Base-by-base conservation (phyloP, 176 grass and related monocot species). In the Musa beccarii region DNA sequence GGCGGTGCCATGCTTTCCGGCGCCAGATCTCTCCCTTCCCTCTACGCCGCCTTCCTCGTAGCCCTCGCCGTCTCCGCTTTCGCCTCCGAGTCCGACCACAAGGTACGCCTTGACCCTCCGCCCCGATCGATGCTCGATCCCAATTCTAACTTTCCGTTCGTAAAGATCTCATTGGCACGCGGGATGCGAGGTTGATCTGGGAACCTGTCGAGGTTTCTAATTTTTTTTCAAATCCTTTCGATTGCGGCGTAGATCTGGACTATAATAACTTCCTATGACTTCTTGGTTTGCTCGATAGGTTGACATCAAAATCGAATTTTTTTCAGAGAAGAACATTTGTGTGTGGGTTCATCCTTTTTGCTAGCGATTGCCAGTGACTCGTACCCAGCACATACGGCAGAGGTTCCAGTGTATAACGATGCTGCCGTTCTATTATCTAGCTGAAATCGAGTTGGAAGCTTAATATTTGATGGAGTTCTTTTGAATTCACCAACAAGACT, bases 51-150 rank as follows among this genome's bases (percentile, higher is more conserved):
- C 68, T 21, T 80, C 64, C 52, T 83, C 59, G 23, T 76, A 77
- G 78, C 89, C 72, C 22, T 78, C 28, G 51, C 83, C 14, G 9
- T 54, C 52, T 59, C 76, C 49, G 79, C 83, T 79, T 51, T 66
- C 77, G 89, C 92, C 16, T 89, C 87, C 51, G 87, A 96, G 78
- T 89, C 85, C 66, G 87, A 92, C 80, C 92, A 96, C 83, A 96
- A 92, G 89, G 92, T 96, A 81, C 70, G 17, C 20, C 19, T 2
- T 25, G 26, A 66, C 21, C 68, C 23, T 43, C 34, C 34, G 34
- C 34, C 34, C 21, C 50, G 34, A 51, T 26, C 22, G 65, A 66
- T 21, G 49, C 19, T 53, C 13, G 51, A 74, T 66, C 72, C 20
- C 75, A 2, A 20, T 66, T 63, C 71, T 17, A 22, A 24, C 15